Base-by-base conservation (phyloP, 164 flowering plant genomes). In the Macadamia tetraphylla region DNA sequence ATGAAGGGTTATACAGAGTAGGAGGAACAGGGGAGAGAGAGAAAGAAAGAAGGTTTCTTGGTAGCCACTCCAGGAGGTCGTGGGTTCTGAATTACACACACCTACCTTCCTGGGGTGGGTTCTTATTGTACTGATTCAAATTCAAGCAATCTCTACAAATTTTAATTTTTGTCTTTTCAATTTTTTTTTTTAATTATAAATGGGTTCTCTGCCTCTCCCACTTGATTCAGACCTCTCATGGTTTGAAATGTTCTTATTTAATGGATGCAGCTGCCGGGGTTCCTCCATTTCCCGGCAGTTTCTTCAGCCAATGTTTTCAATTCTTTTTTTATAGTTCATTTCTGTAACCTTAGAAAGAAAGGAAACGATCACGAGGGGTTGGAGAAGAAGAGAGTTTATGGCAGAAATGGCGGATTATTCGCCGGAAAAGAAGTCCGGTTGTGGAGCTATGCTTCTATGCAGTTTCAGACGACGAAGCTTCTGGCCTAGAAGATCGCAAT, bases 401-500 rank as follows among this genome's bases (percentile, higher is more conserved):
- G 32, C 68, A 43, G 73, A 74, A 63, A 77, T 76, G 81, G 82
- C 63, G 48, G 78, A 71, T 1, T 46, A 17, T 29, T 76, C 88
- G 52, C 78, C 78, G 30, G 84, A 84, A 42, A 86, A 69, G 76
- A 85, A 65, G 63, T 71, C 83, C 1, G 88, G 94, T 2, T 90
- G 98, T 69, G 94, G 96, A 15, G 67, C 70, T 44, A 35, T 53
- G 56, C 70, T 57, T 64, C 49, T 91, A 6, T 73, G 84, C 43
- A 75, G 66, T 32, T 84, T 88, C 35, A 85, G 90, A 0, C 76
- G 82, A 0, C 70, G 78, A 9, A 69, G 74, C 15, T 76, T 80
- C 66, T 79, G 87, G 90, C 76, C 79, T 0, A 78, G 83, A 75
- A 83, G 81, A 78, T 14, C 85, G 30, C 63, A 83, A 51, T 81